Percentiles rank a stretch among this genome's conserved stretches.
Evolutionary conservation across 306 rosid species (phyloP).

Genomic region (Fragaria vesca): DNA sequence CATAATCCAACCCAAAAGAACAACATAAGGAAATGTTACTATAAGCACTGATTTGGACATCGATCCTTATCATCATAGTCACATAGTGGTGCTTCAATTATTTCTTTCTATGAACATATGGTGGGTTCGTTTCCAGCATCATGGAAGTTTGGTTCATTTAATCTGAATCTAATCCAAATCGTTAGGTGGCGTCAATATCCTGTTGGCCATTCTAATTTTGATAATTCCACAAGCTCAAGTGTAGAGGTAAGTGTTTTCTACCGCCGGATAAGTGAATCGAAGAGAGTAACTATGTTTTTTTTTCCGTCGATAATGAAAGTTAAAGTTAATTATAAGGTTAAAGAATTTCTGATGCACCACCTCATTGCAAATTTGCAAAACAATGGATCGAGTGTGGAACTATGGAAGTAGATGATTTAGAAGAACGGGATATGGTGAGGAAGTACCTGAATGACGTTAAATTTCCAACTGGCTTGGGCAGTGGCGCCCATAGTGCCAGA

Average conservation of each 20-base stretch:
- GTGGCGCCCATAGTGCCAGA: constrained; percentile 93
- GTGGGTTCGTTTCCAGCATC: neutral
- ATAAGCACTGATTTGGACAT: neutral
- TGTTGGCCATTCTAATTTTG: neutral
- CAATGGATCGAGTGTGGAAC: too few species aligned
- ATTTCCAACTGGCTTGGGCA: constrained; percentile 88
- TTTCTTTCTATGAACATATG: neutral
- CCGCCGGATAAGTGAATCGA: neutral
- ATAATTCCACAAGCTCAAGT: neutral
- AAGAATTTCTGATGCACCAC: neutral
- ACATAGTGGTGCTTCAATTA: neutral
- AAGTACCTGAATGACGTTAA: constrained; percentile 67
- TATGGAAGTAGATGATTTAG: neutral
- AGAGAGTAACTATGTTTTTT: neutral
- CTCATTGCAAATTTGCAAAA: neutral
- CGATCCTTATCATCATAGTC: neutral
- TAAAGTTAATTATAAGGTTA: neutral
- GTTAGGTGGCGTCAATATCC: neutral
- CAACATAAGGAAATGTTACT: neutral
- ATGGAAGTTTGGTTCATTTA: neutral
- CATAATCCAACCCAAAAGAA: neutral
- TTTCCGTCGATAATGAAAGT: neutral
- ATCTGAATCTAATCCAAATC: neutral
- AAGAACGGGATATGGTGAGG: neutral
- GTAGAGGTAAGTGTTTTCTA: neutral